Conservation (phyloP, 352 stramenopile species). For the Globisporangium sylvaticum region DNA sequence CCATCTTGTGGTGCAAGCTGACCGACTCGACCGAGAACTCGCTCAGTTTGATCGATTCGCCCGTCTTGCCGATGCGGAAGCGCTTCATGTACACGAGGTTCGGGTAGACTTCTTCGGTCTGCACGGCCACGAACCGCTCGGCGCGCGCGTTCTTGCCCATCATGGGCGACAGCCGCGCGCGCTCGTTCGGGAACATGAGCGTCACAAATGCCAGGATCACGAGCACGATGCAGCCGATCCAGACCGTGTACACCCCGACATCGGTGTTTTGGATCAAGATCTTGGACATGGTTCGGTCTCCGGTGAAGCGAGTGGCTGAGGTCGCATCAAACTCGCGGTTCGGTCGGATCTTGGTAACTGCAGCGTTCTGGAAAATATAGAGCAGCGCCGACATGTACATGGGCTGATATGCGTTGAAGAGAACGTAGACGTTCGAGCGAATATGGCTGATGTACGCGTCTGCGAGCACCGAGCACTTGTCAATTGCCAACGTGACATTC, state of each 20-base stretch:
- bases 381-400: conserved; percentile 43
- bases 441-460: conserved; percentile 38
- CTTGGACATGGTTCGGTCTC: conserved; percentile 24
- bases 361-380: conserved; percentile 53
- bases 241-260: conserved; percentile 45
- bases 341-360: conserved; percentile 22
- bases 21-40: conserved; percentile 68
- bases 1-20: conserved; percentile 58
- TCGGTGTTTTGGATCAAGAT: conserved; percentile 57
- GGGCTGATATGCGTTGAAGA: conserved; percentile 22
- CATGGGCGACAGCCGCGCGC: conserved; percentile 39
- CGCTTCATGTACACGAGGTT: conserved; percentile 81
- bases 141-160: conserved; percentile 50
- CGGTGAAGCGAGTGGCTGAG: conserved; percentile 6
- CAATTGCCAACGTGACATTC: not conserved
- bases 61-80: conserved; percentile 64
- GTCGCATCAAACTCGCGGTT: not conserved
- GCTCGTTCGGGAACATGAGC: conserved; percentile 47
- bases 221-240: conserved; percentile 19
- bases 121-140: conserved; percentile 61
- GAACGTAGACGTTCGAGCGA: conserved; percentile 22
- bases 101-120: conserved; percentile 68
- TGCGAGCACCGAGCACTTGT: conserved; percentile 17
- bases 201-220: conserved; percentile 43
- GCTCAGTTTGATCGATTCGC: conserved; percentile 66